These are phyloP conservation scores for Heterobasidion parviporum DNA, from an alignment of 1,284 basidiomycete genomes.

Conservation along the genomic window DNA sequence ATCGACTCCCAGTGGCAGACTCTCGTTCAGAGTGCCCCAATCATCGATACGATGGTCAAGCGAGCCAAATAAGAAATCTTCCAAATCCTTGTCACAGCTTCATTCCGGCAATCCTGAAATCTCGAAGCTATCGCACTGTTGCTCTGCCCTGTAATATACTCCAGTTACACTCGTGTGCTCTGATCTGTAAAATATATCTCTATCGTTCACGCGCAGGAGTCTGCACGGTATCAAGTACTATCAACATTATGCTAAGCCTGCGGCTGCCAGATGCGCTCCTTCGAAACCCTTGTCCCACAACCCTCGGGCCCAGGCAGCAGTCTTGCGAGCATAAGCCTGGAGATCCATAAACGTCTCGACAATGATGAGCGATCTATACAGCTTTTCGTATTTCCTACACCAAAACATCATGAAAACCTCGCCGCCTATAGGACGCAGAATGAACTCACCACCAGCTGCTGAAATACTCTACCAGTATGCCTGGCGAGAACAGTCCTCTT, in stretches of 20 bases:
- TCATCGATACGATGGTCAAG: conserved; percentile 39
- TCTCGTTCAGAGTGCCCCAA: conserved; percentile 34
- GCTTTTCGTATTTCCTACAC: conserved; percentile 48
- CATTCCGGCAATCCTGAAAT: conserved; percentile 16
- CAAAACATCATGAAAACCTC: conserved; percentile 9
- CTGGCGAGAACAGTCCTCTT: conserved; percentile 43
- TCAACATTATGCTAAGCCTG: conserved; percentile 40
- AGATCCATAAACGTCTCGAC: conserved; percentile 62
- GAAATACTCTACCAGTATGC: conserved; percentile 47
- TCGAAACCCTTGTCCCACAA: conserved; percentile 44
- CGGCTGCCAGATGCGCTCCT: conserved; percentile 62
- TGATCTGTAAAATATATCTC: neutral
- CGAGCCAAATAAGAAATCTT: no score
- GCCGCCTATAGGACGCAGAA: conserved; percentile 1
- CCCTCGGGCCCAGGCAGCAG: conserved; percentile 60
- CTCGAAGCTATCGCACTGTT: conserved; percentile 16
- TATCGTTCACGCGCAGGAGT: no score
- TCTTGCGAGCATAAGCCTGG: conserved; percentile 52
- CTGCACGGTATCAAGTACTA: neutral
- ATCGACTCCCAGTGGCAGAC: conserved; percentile 43
- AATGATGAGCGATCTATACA: conserved; percentile 41
- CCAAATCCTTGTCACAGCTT: no score
- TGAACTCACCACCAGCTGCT: conserved; percentile 55
- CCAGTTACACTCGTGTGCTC: neutral
- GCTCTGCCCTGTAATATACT: neutral